These are phyloP conservation scores for Calendula officinalis DNA, from an alignment of 129 eudicot genomes.

Conservation along the genomic window DNA sequence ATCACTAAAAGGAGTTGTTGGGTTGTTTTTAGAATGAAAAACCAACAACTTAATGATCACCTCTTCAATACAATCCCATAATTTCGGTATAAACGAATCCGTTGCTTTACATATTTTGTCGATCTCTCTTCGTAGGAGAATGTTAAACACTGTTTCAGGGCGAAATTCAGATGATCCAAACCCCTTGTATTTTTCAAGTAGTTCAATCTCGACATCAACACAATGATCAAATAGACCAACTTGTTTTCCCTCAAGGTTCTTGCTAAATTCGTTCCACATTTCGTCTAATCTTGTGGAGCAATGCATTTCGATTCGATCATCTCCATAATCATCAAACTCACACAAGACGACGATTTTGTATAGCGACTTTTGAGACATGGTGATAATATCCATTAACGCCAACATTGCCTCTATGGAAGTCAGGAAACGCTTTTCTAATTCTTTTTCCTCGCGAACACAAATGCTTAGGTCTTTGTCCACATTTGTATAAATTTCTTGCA, in stretches of 20 bases:
- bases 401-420: constrained; percentile 3
- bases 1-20: neutral
- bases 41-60: neutral
- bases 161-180: neutral
- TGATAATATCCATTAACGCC: neutral
- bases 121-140: neutral
- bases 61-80: constrained; percentile 6
- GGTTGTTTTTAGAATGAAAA: neutral
- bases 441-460: neutral
- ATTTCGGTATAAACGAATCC: neutral
- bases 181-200: neutral
- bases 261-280: neutral
- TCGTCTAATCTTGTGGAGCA: neutral
- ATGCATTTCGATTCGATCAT: neutral
- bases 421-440: neutral
- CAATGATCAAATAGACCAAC: neutral
- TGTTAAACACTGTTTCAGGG: neutral
- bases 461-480: constrained; percentile 13
- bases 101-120: neutral
- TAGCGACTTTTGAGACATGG: neutral
- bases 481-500: neutral
- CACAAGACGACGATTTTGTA: neutral
- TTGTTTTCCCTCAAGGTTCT: neutral
- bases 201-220: neutral
- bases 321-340: constrained; percentile 1